Base-by-base conservation (phyloP, 306 rosid genomes). In the Pachyrhizus erosus region DNA sequence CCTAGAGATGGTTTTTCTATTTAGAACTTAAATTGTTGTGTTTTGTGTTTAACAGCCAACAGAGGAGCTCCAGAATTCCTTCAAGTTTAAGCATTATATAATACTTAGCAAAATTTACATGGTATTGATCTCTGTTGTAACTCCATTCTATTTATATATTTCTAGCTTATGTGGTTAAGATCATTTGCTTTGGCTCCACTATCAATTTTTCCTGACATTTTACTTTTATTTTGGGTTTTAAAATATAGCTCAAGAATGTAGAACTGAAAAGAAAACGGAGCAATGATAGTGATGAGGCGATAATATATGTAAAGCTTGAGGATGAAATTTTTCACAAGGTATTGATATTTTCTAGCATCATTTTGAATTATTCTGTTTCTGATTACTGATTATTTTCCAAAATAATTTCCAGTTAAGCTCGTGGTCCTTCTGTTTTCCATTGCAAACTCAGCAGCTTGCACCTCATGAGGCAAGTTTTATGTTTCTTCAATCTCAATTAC, bases 281-380 rank as follows among this genome's bases (percentile, higher is more conserved):
- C 72, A 49, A 29, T 55, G 87, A 73, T n/a, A 67, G 21, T 18
- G 93, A 88, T 0, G 91, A 87, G 84, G 80, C 76, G 7, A 80
- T 84, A 62, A 82, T 90, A 61, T 96, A 93, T 80, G 26, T 86
- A 61, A 96, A 96, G 86, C 89, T 90, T 2, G 98, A 96, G 88
- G 98, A 96, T 81, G 96, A 96, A 78, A 76, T 96, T 70, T 90
- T 93, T 74, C 96, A 89, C 68, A 84, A 90, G 99, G 98, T 93
- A 88, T 62, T 83, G 72, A 48, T 80, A 48, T 73, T 33, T 67
- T 61, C 13, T 40, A 24, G 64, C 5, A 49, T 34, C 34, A 18
- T 55, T 74, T n/a, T 70, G 29, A 54, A 42, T 34, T 77, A 0
- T 71, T 57, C 37, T 58, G 29, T 61, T 23, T 72, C 21, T 20